Evolutionary conservation across 768 basidiomycete genomes (phyloP).

Genomic region (Rhodotorula kratochvilovae): DNA sequence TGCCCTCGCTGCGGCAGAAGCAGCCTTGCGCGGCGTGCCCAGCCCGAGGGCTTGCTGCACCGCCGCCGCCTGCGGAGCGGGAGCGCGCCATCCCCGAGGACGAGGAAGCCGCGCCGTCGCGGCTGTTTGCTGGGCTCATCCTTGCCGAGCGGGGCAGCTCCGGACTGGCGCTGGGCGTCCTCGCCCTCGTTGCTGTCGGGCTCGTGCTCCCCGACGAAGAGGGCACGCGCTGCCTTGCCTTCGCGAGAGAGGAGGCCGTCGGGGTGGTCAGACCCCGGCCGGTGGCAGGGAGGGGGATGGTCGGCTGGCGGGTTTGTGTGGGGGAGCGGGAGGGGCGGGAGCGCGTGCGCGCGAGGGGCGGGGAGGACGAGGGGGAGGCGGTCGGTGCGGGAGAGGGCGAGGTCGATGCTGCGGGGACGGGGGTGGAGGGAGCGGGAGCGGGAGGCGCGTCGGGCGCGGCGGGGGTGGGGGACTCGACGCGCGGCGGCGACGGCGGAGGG

Average conservation of each 20-base stretch:
- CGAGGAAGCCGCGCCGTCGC: too few relatives aligned
- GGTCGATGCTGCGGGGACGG: neutral
- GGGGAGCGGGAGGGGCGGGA: neutral
- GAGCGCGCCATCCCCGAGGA: neutral
- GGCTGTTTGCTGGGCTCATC: neutral
- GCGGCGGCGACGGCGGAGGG: constrained; percentile 5
- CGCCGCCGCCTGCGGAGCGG: neutral
- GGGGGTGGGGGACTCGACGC: neutral
- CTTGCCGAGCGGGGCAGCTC: neutral
- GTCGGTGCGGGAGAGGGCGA: neutral
- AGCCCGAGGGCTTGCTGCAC: too few relatives aligned
- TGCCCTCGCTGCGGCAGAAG: neutral
- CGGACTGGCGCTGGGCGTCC: neutral
- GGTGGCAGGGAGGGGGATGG: neutral
- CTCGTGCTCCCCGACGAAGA: neutral
- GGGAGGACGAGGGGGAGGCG: neutral
- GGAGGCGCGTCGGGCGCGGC: neutral
- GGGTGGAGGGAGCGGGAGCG: neutral
- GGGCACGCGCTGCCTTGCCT: constrained; percentile 15
- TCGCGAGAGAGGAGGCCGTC: constrained; percentile 34
- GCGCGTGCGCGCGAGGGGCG: neutral
- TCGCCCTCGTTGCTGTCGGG: neutral
- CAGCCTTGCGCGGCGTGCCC: too few relatives aligned
- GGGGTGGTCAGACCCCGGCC: constrained; percentile 8
- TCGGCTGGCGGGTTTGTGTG: neutral